Conservation (phyloP, 371 early-diverging fungal genomes). For the Vittaforma corneae region DNA sequence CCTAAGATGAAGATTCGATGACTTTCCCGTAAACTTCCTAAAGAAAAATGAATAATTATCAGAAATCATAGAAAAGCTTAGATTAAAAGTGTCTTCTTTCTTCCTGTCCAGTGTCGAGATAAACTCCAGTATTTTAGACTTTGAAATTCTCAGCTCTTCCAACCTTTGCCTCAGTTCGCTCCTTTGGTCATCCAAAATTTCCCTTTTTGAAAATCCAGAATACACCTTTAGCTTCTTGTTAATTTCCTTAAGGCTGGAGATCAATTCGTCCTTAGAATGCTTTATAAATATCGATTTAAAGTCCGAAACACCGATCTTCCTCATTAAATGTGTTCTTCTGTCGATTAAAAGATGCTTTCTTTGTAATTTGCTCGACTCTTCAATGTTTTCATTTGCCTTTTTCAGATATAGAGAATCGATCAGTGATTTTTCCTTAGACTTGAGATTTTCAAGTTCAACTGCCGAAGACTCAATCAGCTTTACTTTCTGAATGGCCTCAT, state of each 20-base stretch:
- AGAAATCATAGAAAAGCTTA: constrained; percentile 42
- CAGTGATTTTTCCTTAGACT: constrained; percentile 15
- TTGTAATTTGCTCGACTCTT: constrained; percentile 4
- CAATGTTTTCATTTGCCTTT: constrained; percentile 27
- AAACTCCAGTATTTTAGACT: constrained; percentile 44
- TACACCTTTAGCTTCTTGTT: constrained; percentile 33
- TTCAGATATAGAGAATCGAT: constrained; percentile 23
- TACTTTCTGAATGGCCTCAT: background rate
- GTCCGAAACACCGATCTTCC: constrained; percentile 15
- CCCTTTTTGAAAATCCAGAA: constrained; percentile 11
- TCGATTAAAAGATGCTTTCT: constrained; percentile 35
- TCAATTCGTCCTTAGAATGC: constrained; percentile 11
- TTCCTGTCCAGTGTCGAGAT: constrained; percentile 47
- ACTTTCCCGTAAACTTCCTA: constrained; percentile 41
- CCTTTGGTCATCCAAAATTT: constrained; percentile 18
- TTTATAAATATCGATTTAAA: constrained; percentile 18
- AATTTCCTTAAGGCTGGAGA: constrained; percentile 17
- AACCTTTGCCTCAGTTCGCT: constrained; percentile 13
- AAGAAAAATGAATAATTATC: constrained; percentile 50
- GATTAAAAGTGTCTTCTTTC: constrained; percentile 50
- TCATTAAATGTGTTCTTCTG: constrained; percentile 25
- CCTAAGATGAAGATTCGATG: background rate
- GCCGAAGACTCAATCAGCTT: constrained; percentile 1
- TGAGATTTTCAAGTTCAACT: constrained; percentile 12
- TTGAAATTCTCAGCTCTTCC: constrained; percentile 25